These are phyloP conservation scores for Kluyveromyces lactis DNA, from an alignment of 805 yeast species.

Conservation along the genomic window DNA sequence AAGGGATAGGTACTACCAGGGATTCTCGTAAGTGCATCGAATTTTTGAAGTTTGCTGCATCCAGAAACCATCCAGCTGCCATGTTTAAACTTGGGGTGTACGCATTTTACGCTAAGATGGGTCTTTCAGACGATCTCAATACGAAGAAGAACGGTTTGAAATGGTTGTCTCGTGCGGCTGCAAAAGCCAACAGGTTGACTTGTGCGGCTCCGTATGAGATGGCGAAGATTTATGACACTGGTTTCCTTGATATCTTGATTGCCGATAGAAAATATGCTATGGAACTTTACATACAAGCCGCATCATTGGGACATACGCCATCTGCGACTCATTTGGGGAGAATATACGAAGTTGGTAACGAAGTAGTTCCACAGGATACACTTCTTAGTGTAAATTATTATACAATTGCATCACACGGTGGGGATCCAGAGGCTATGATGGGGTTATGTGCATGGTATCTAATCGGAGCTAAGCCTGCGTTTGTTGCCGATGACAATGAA, in stretches of 20 bases:
- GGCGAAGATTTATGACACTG: slow-evolving; percentile 74
- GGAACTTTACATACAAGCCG: slow-evolving; percentile 79
- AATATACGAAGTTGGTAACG: slow-evolving; percentile 69
- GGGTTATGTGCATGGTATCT: slow-evolving; percentile 96
- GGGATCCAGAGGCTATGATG: slow-evolving; percentile 84
- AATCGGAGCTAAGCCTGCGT: slow-evolving; percentile 79
- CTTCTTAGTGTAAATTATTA: slow-evolving; percentile 86
- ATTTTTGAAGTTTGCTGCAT: slow-evolving; percentile 76
- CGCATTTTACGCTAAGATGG: slow-evolving; percentile 79
- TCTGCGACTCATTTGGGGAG: slow-evolving; percentile 76
- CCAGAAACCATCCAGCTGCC: slow-evolving; percentile 92
- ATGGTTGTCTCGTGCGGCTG: slow-evolving; percentile 85
- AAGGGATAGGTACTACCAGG: slow-evolving; percentile 85
- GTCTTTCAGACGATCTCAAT: slow-evolving; percentile 55
- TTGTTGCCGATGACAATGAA: slow-evolving; percentile 70
- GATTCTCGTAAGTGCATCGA: slow-evolving; percentile 83
- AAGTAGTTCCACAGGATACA: slow-evolving; percentile 65
- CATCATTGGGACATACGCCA: slow-evolving; percentile 76
- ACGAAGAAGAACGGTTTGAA: slow-evolving; percentile 82
- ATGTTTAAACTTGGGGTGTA: slow-evolving; percentile 89
- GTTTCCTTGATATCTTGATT: slow-evolving; percentile 80
- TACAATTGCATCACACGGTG: slow-evolving; percentile 81
- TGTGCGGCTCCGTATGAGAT: slow-evolving; percentile 94
- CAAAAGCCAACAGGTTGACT: slow-evolving; percentile 72
- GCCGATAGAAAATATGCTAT: slow-evolving; percentile 78